Base-by-base conservation (phyloP, 805 yeast species). In the Candida schatavii region DNA sequence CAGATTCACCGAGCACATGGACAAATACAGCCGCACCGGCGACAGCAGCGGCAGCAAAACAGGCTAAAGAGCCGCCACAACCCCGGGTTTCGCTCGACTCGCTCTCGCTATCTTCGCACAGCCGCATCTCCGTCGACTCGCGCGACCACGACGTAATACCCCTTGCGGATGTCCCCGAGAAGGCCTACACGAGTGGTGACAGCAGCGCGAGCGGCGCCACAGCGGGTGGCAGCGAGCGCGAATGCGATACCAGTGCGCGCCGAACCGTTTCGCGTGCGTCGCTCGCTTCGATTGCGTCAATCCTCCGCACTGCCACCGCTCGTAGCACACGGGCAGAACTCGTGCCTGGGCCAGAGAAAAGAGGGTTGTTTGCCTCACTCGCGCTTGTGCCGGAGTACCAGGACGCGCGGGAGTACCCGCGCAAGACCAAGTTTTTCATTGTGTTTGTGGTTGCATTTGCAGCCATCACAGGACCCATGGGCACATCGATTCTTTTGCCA, bases 381-480 rank as follows among this genome's bases (percentile, higher is more conserved):
- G 62, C 83, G 0, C 9, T 84, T 1, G 49, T 82, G 42, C 88
- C 90, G 0, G 96, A 88, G 57, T 82, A 80, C 52, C 75, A 76
- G 35, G 88, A 88, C 53, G 83, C 96, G 1, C 63, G 88, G 43
- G 77, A 76, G 13, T 79, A 83, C 50, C 81, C 88, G 4, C 43
- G 49, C 1, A 44, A 45, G 2, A 54, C 72, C 41, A 86, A 87
- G 53, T 53, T 61, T 38, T 41, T 71, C n/a, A 68, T 88, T 34
- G 85, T 85, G 0, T 65, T 76, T 27, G 66, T 85, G 13, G 78
- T 87, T 37, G 90, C 91, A 0, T 64, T 77, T 44, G 89, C 90
- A 5, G 85, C 90, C 1, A 65, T 84, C 56, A 75, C 85, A 40
- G 96, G 95, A 0, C 95, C 96, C 4, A 85, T 88, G 93, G 95